Base-by-base conservation (phyloP, 2,329 filamentous ascomycete species). In the Monosporascus sp. region DNA sequence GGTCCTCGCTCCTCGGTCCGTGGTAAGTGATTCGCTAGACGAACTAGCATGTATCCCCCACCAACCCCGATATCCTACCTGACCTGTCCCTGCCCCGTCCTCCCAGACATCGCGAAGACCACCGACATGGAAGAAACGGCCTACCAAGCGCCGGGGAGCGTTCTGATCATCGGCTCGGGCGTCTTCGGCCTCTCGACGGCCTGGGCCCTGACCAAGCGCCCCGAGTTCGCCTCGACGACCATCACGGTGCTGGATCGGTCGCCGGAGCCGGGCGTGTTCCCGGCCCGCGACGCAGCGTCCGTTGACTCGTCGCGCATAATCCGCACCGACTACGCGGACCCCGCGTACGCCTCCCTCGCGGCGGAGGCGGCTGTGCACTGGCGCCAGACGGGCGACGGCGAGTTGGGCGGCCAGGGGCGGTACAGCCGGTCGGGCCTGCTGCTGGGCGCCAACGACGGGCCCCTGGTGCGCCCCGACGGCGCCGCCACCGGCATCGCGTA, bases 311-410 rank as follows among this genome's bases (percentile, higher is more conserved):
- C 82, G 15, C 80, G 84, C 59, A 84, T 87, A 60, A 76, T 87
- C 58, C 78, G 84, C 52, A 73, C 82, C 49, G 93, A 97, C 76
- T 97, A 97, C 66, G 85, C 89, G 5, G 85, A 93, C 65, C 74
- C 82, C 0, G 81, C 85, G 22, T 97, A 97, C 70, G 82, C 90
- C 6, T 73, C 77, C 17, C 82, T 97, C 46, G 90, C 87, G 20
- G 78, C 82, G 18, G 75, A 82, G 37, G 90, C 91, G 1, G 88
- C 89, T 63, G 70, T 76, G 18, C 75, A 80, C 65, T 94, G 84
- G 89, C 82, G 87, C 61, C 81, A 79, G 67, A 69, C 69, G 61
- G 81, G 75, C 52, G 72, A 78, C 35, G 70, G 67, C 38, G 74
- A 81, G 22, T 73, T 85, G 48, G 87, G 84, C 51, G 80, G 78